Evolutionary conservation across 768 basidiomycete genomes (phyloP).

Genomic region (Hirschioporus abietinus): DNA sequence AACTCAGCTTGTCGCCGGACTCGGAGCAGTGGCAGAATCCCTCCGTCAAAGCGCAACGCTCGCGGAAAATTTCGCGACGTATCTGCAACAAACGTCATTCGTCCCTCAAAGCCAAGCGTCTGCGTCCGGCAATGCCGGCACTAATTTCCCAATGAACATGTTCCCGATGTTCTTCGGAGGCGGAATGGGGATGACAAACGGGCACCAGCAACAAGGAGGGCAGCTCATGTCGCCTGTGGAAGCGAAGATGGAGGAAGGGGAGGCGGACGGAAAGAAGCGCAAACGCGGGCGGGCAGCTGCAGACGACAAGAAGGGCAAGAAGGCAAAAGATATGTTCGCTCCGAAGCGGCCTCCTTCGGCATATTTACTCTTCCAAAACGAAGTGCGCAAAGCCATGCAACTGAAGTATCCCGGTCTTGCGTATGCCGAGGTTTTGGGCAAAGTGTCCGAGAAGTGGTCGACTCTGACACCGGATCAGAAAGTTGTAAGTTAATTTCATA

Average conservation of each 20-base stretch:
- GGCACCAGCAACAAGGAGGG: conserved; percentile 17
- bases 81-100: conserved; percentile 32
- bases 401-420: conserved; percentile 54
- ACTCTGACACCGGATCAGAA: conserved; percentile 63
- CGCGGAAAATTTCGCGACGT: conserved; percentile 54
- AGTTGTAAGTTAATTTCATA: conserved; percentile 45
- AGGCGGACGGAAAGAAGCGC: conserved; percentile 30
- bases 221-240: conserved; percentile 29
- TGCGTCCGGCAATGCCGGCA: neutral
- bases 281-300: conserved; percentile 30
- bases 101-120: conserved; percentile 9
- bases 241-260: conserved; percentile 32
- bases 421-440: conserved; percentile 64
- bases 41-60: conserved; percentile 59
- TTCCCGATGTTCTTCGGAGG: conserved; percentile 12
- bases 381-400: conserved; percentile 71
- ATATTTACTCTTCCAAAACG: conserved; percentile 93
- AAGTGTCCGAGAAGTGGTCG: conserved; percentile 75
- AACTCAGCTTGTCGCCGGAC: conserved; percentile 47
- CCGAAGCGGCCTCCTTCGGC: conserved; percentile 92
- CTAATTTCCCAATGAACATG: neutral
- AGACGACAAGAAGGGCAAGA: conserved; percentile 41
- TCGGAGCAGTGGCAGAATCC: conserved; percentile 52
- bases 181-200: conserved; percentile 43
- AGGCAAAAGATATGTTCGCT: conserved; percentile 82